These are phyloP conservation scores for Plantago rigida DNA, from an alignment of 305 asterid genomes.

Conservation along the genomic window DNA sequence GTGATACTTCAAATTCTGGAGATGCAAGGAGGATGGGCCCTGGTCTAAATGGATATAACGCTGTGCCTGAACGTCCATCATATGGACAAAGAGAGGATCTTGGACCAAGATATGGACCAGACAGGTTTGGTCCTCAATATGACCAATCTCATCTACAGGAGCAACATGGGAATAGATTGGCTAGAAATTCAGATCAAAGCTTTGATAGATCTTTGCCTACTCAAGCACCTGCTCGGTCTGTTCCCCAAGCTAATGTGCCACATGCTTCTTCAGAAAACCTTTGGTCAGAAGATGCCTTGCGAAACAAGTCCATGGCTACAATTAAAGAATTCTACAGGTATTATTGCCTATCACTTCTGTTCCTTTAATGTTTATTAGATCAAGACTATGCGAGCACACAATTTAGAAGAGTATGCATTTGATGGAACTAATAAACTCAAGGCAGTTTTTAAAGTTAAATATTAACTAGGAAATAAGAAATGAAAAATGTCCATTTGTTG, in stretches of 20 bases:
- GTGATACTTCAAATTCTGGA: conserved; percentile 39
- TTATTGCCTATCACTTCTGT: conserved; percentile 14
- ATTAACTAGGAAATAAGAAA: too few relatives aligned
- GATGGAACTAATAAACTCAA: not conserved
- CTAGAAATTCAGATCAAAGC: conserved; percentile 38
- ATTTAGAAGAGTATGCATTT: not conserved
- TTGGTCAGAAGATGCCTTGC: conserved; percentile 49
- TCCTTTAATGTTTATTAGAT: conserved; percentile 7
- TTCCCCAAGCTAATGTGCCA: conserved; percentile 27
- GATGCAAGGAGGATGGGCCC: conserved; percentile 48
- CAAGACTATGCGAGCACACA: conserved; percentile 8
- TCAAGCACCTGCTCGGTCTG: conserved; percentile 42
- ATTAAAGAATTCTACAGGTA: conserved; percentile 86
- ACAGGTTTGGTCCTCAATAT: conserved; percentile 37
- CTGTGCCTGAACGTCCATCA: conserved; percentile 44
- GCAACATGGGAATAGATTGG: conserved; percentile 40
- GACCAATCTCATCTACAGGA: conserved; percentile 43
- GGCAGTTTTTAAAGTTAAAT: too few relatives aligned
- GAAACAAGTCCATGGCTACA: conserved; percentile 53
- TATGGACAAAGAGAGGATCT: conserved; percentile 59
- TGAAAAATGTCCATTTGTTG: too few relatives aligned
- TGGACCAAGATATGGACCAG: conserved; percentile 43
- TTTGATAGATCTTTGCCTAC: conserved; percentile 43
- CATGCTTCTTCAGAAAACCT: conserved; percentile 45
- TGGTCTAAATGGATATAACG: conserved; percentile 53